phyloP scores from a whole-genome alignment of 352 stramenopile genomes.

The Phytophthora capsici region DNA sequence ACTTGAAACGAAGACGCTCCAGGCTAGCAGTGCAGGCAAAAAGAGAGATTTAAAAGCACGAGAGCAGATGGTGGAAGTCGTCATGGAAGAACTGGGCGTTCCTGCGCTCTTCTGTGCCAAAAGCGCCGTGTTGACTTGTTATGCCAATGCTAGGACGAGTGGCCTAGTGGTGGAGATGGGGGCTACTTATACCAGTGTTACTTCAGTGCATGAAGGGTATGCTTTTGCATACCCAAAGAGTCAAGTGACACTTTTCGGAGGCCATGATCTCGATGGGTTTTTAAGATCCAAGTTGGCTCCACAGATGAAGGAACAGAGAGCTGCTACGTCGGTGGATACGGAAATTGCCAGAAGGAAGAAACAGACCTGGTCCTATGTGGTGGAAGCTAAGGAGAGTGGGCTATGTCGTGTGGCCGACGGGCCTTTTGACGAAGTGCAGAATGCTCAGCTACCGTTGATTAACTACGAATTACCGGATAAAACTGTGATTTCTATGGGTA shows the following conservation, averaged over 20 bases:
- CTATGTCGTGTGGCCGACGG: constrained; percentile 76
- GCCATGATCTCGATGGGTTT: constrained; percentile 72
- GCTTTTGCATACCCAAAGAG: constrained; percentile 72
- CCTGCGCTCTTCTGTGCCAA: constrained; percentile 86
- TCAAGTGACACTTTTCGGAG: constrained; percentile 63
- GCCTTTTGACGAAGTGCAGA: constrained; percentile 74
- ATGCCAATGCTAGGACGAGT: constrained; percentile 83
- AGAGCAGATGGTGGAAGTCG: constrained; percentile 79
- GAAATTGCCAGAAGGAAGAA: constrained; percentile 43
- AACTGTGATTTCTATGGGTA: constrained; percentile 82
- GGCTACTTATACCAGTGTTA: constrained; percentile 77
- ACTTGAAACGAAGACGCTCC: constrained; percentile 7
- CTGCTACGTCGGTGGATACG: constrained; percentile 19
- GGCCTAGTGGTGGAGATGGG: constrained; percentile 84
- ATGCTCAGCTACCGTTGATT: constrained; percentile 53
- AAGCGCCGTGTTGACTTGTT: constrained; percentile 81
- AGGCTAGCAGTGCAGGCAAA: constrained; percentile 45
- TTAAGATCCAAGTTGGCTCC: constrained; percentile 58
- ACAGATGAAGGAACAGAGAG: constrained; percentile 39
- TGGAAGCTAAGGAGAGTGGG: constrained; percentile 79
- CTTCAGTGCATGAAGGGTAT: constrained; percentile 82
- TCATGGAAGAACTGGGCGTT: constrained; percentile 82
- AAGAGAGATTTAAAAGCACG: constrained; percentile 60
- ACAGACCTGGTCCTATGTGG: constrained; percentile 61
- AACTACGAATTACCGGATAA: constrained; percentile 86